These are phyloP conservation scores for Chamaecrista fasciculata DNA, from an alignment of 306 rosid genomes.

Conservation along the genomic window DNA sequence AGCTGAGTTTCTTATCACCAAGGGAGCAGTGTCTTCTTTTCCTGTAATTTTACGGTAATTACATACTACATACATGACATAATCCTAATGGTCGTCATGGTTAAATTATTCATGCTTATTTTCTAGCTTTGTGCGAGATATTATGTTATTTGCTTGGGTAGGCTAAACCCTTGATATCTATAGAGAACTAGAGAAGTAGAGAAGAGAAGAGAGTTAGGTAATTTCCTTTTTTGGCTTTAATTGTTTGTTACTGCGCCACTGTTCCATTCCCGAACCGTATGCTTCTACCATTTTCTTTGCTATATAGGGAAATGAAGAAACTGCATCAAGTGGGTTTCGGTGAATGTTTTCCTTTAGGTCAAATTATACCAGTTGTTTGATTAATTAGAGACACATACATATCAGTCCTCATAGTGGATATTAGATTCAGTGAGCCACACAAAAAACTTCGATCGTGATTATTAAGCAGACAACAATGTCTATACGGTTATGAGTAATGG, in stretches of 20 bases:
- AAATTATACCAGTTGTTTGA: neutral
- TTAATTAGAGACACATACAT: no score
- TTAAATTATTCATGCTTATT: neutral
- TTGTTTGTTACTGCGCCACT: neutral
- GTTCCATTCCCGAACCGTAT: neutral
- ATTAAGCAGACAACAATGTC: neutral
- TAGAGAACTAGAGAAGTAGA: no score
- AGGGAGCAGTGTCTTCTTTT: conserved; percentile 38
- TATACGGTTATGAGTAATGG: neutral
- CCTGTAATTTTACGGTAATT: neutral
- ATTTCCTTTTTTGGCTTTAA: neutral
- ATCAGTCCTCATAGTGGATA: no score
- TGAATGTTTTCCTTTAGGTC: neutral
- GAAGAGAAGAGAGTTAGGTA: neutral
- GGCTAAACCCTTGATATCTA: no score
- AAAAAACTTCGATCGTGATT: neutral
- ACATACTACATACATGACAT: neutral
- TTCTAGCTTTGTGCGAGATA: neutral
- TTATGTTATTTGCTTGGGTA: no score
- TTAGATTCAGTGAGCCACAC: neutral
- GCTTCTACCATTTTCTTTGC: neutral
- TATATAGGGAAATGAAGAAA: neutral
- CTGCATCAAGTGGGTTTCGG: neutral
- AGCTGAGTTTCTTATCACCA: conserved; percentile 44
- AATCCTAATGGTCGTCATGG: neutral